These are phyloP conservation scores for Fusarium sp. DNA, from an alignment of 2,329 filamentous ascomycete species.

Conservation along the genomic window DNA sequence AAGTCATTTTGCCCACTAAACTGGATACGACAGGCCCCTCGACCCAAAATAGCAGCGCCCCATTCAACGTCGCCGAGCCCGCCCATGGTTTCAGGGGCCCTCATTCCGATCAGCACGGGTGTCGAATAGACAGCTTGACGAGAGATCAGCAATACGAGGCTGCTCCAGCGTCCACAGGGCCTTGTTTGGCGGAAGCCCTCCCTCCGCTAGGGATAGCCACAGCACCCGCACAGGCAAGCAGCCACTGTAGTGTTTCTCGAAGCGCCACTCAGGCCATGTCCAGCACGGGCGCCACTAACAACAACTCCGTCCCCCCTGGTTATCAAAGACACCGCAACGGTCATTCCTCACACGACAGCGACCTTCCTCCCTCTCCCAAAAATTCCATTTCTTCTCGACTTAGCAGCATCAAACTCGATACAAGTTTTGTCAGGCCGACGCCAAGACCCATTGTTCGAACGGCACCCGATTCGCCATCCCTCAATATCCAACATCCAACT, in stretches of 20 bases:
- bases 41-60: conserved; percentile 48
- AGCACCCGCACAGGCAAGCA: conserved; percentile 33
- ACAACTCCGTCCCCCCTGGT: conserved; percentile 43
- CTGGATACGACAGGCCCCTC: conserved; percentile 37
- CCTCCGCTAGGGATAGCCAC: conserved; percentile 39
- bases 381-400: conserved; percentile 50
- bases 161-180: conserved; percentile 38
- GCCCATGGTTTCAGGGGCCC: conserved; percentile 42
- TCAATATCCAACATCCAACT: conserved; percentile 68
- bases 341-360: conserved; percentile 40
- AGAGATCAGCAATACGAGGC: conserved; percentile 44
- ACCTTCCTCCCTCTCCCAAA: conserved; percentile 26
- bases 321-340: conserved; percentile 40
- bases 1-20: conserved; percentile 40
- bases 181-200: conserved; percentile 27
- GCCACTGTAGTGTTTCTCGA: conserved; percentile 39
- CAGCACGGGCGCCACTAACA: conserved; percentile 39
- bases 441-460: conserved; percentile 63
- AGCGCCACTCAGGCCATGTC: conserved; percentile 41
- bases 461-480: conserved; percentile 59
- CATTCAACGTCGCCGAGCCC: conserved; percentile 39
- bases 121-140: conserved; percentile 22
- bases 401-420: conserved; percentile 61
- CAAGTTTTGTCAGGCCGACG: conserved; percentile 56
- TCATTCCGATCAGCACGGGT: conserved; percentile 34